A percentile compares a stretch with the other conserved stretches of the same genome.
phyloP scores from a whole-genome alignment of 2,329 filamentous ascomycete species.

The Aspergillus costaricaensis region DNA sequence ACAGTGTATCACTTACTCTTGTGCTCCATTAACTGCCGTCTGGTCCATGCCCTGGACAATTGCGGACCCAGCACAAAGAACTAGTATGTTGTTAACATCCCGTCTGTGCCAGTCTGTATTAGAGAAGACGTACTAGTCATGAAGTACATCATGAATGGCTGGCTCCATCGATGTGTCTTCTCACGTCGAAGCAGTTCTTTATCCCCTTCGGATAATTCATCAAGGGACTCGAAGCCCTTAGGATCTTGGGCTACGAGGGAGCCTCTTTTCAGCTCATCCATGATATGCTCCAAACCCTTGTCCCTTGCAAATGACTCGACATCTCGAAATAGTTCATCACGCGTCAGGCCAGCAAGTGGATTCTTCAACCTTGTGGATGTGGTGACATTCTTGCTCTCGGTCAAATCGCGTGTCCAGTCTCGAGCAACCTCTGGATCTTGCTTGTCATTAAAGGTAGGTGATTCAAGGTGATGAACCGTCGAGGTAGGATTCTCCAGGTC shows the following conservation, averaged over 20 bases:
- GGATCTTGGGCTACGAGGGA: conserved; percentile 74
- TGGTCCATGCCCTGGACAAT: background rate
- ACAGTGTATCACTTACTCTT: background rate
- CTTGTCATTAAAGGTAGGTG: background rate
- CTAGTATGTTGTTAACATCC: background rate
- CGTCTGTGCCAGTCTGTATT: background rate
- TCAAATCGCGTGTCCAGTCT: background rate
- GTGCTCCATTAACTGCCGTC: background rate
- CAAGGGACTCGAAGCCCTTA: conserved; percentile 61
- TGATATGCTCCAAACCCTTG: conserved; percentile 61
- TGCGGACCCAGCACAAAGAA: background rate
- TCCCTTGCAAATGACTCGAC: conserved; percentile 49
- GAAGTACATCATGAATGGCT: conserved; percentile 21
- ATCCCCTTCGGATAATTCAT: conserved; percentile 49
- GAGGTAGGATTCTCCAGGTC: background rate
- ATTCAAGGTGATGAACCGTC: background rate
- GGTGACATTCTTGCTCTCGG: background rate
- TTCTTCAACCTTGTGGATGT: background rate
- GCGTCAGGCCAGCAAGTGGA: background rate
- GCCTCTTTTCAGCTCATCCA: conserved; percentile 49
- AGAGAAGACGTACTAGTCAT: conserved; percentile 10
- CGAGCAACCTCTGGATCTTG: background rate
- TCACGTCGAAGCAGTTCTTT: conserved; percentile 13
- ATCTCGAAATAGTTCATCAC: conserved; percentile 23
- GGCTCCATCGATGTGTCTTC: conserved; percentile 16